Conservation (phyloP, 78 protist genomes). For the Creolimax fragrantissima region DNA sequence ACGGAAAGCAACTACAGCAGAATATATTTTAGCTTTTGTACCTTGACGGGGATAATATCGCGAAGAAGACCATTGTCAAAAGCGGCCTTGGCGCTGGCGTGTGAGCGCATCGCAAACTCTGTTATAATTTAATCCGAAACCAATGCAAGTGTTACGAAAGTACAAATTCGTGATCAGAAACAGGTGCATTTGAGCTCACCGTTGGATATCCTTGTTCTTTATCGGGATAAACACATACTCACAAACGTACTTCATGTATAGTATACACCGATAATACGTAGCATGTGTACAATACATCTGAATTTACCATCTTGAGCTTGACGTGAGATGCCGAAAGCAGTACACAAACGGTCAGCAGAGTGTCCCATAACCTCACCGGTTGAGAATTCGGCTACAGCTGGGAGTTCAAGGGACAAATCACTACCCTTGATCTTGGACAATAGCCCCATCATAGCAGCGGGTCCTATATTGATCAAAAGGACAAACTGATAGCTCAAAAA, state of each 20-base stretch:
- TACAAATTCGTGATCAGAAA: too few relatives aligned
- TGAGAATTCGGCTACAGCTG: conserved; percentile 54
- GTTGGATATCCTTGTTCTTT: too few relatives aligned
- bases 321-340: conserved; percentile 43
- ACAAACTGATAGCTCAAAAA: too few relatives aligned
- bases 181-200: too few relatives aligned
- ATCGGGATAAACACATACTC: too few relatives aligned
- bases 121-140: not conserved
- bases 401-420: conserved; percentile 38
- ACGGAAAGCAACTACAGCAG: too few relatives aligned
- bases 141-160: too few relatives aligned
- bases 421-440: not conserved
- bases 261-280: too few relatives aligned
- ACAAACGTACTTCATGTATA: too few relatives aligned
- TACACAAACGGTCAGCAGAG: conserved; percentile 52
- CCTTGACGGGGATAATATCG: conserved; percentile 12
- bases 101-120: not conserved
- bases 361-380: conserved; percentile 67
- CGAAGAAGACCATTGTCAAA: not conserved
- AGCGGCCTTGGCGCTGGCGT: not conserved
- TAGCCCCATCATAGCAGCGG: not conserved
- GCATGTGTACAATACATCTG: too few relatives aligned
- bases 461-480: not conserved
- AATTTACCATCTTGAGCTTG: conserved; percentile 38
- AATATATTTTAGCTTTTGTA: too few relatives aligned